A percentile compares a stretch with the other conserved stretches of the same genome.
Conservation (phyloP, 805 yeast species). For the Blastobotrys robertii region DNA sequence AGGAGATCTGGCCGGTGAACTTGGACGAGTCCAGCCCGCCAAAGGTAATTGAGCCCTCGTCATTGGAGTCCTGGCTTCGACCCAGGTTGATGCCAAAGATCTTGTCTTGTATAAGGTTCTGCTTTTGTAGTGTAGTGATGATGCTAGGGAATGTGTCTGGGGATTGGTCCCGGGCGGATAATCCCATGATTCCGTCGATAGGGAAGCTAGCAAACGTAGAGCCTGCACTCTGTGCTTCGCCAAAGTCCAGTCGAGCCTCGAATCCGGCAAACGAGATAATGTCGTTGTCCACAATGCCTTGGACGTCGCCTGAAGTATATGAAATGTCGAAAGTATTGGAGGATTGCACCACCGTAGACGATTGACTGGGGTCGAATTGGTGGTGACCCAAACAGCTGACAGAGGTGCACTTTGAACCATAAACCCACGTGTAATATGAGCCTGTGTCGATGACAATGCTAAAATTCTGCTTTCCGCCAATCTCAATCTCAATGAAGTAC, state of each 20-base stretch:
- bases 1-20: conserved; percentile 35
- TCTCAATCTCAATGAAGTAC: conserved; percentile 18
- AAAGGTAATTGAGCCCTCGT: conserved; percentile 36
- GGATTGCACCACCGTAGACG: conserved; percentile 8
- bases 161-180: conserved; percentile 39
- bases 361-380: conserved; percentile 9
- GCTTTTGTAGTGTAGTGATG: conserved; percentile 17
- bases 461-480: conserved; percentile 29
- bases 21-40: conserved; percentile 33
- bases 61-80: conserved; percentile 18
- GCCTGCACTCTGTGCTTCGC: conserved; percentile 46
- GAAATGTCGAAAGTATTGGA: conserved; percentile 36
- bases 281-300: conserved; percentile 38
- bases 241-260: conserved; percentile 35
- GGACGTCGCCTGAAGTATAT: conserved; percentile 45
- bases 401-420: conserved; percentile 41
- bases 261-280: conserved; percentile 31
- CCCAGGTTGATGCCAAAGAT: conserved; percentile 41
- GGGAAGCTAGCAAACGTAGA: conserved; percentile 41
- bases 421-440: conserved; percentile 55
- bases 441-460: conserved; percentile 57
- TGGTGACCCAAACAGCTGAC: conserved; percentile 33
- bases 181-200: conserved; percentile 52
- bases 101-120: conserved; percentile 20
- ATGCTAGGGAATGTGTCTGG: conserved; percentile 23